Evolutionary conservation across 2,329 filamentous ascomycete species (phyloP).

Genomic region (Epichloe festucae): DNA sequence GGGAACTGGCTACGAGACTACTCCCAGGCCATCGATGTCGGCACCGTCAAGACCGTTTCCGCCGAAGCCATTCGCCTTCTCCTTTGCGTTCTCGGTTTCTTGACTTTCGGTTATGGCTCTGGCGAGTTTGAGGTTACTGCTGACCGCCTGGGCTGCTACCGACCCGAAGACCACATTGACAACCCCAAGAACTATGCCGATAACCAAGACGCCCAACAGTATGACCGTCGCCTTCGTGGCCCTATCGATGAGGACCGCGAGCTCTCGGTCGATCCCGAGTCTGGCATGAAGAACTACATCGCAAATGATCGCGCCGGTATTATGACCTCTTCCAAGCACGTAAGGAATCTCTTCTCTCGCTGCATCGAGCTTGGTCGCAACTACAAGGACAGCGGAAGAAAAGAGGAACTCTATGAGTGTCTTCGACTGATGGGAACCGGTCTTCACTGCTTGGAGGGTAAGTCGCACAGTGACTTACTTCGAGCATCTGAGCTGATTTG

Average conservation of each 20-base stretch:
- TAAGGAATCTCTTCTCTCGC: constrained; percentile 58
- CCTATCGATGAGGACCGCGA: constrained; percentile 70
- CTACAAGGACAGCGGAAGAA: constrained; percentile 45
- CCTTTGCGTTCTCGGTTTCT: constrained; percentile 78
- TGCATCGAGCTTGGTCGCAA: constrained; percentile 70
- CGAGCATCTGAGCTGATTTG: not conserved
- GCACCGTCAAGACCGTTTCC: constrained; percentile 80
- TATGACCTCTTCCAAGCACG: constrained; percentile 67
- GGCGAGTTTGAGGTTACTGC: constrained; percentile 75
- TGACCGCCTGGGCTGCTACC: constrained; percentile 70
- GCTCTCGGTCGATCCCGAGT: constrained; percentile 61
- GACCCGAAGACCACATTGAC: constrained; percentile 62
- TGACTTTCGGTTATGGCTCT: constrained; percentile 77
- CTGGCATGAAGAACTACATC: constrained; percentile 88
- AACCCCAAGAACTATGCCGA: constrained; percentile 85
- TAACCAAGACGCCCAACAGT: constrained; percentile 71
- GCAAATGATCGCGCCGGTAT: constrained; percentile 69
- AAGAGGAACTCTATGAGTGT: constrained; percentile 73
- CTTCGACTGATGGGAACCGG: constrained; percentile 77
- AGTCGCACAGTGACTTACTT: constrained; percentile 4
- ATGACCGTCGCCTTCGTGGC: constrained; percentile 68
- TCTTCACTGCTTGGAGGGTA: constrained; percentile 74
- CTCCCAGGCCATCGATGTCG: constrained; percentile 86
- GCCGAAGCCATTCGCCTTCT: constrained; percentile 83
- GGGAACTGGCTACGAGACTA: constrained; percentile 93